Evolutionary conservation across 495 filamentous ascomycete species (phyloP), one percentile per base, ranked within the genome.

Genomic region (Eremomyces bilateralis): DNA sequence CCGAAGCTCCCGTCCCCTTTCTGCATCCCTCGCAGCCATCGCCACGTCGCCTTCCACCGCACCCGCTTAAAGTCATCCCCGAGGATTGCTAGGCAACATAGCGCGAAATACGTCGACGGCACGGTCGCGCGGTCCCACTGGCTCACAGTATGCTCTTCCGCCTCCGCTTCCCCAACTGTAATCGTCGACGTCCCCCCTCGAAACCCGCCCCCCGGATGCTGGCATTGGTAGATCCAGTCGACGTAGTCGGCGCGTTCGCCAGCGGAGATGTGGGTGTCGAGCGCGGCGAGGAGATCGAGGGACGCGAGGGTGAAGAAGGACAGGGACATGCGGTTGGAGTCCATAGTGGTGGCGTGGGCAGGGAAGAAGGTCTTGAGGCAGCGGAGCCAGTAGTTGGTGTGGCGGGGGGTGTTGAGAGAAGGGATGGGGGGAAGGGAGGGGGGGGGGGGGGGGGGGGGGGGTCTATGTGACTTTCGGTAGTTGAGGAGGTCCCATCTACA

Each of bases 311-410:
- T 78, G 59, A 97, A 90, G 57, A 73, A 93, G 38, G 75, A 81
- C 15, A 95, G 68, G 1, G 73, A 76, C 53, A 94, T 75, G 42
- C 88, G 83, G 52, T 78, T 82, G 35, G 76, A 77, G 54, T 97
- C 88, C 50, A 74, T 85, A 47, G 68, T 63, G 28, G 72, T 81
- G 60, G 95, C 95, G 40, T 68, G 62, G 34, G 64, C 61, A 1
- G 88, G 88, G 3, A 97, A 71, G 31, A 71, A 63, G 22, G 81
- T 74, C 45, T 76, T 80, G 29, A 85, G 65, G 43, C 83, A 92
- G 49, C 83, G 73, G 40, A 80, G 69, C 75, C 85, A 95, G 64
- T 93, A 97, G 49, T 75, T 80, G 48, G 85, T 61, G 53, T 97
- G 88, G 30, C 63, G 69, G 18, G 68, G 62, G 33, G 67, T 71